These are phyloP conservation scores for Aspergillaceae sp. DNA, from an alignment of 2,329 filamentous ascomycete genomes.

Conservation along the genomic window DNA sequence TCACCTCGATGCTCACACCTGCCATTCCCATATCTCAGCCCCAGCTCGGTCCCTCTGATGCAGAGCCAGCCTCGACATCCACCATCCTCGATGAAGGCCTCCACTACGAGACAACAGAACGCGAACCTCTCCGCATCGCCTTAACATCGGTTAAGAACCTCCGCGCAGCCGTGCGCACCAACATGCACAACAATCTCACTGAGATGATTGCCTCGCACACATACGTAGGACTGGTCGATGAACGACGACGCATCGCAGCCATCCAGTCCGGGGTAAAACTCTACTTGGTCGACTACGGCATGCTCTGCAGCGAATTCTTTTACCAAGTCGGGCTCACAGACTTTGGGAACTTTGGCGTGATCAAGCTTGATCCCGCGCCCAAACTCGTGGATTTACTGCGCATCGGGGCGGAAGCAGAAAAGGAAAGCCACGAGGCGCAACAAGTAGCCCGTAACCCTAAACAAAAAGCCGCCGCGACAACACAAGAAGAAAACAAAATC, in stretches of 20 bases:
- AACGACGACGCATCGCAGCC: conserved; percentile 75
- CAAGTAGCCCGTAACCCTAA: conserved; percentile 1
- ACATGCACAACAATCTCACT: conserved; percentile 75
- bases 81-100: conserved; percentile 40
- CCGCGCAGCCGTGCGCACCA: conserved; percentile 67
- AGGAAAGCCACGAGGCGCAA: conserved; percentile 29
- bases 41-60: conserved; percentile 11
- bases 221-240: conserved; percentile 89
- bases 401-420: conserved; percentile 65
- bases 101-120: conserved; percentile 64
- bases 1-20: conserved; percentile 86
- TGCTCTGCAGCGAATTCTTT: conserved; percentile 79
- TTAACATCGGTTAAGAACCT: conserved; percentile 81
- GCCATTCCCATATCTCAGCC: conserved; percentile 20
- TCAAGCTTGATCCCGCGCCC: conserved; percentile 70
- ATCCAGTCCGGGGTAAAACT: conserved; percentile 89
- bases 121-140: conserved; percentile 60
- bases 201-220: conserved; percentile 82
- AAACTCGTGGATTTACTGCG: conserved; percentile 60
- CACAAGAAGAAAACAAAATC: conserved; percentile 46
- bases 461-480: conserved; percentile 7
- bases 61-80: conserved; percentile 22
- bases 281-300: conserved; percentile 86
- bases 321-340: conserved; percentile 93
- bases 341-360: conserved; percentile 86